Base-by-base conservation (phyloP, 139 green algal genomes). In the Chlorella sp. region DNA sequence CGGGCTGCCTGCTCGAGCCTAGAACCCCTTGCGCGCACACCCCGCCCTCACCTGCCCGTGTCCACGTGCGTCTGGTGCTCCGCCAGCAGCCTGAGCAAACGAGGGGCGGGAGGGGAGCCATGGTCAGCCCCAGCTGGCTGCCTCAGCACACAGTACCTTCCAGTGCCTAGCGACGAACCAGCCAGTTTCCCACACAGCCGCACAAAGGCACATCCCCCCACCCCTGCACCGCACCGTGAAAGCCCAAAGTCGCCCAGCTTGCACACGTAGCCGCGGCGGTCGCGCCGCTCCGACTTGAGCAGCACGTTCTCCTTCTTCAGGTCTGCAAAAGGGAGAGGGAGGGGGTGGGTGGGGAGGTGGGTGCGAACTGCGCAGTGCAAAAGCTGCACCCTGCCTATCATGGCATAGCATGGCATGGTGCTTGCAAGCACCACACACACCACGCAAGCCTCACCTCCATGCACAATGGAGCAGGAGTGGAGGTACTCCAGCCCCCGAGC, bases 181-280 rank as follows among this genome's bases (percentile, higher is more conserved):
- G n/a, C n/a, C n/a, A n/a, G n/a, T n/a, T n/a, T n/a, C n/a, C n/a
- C n/a, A n/a, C n/a, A n/a, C n/a, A n/a, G n/a, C n/a, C n/a, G n/a
- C n/a, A n/a, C n/a, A n/a, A n/a, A n/a, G n/a, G n/a, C 51, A 60
- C 51, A 20, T 21, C 11, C 51, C 18, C 9, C 51, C 11, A 60
- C 13, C 51, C 44, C 51, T 21, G 2, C 2, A 15, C 51, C 51
- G 51, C 51, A 60, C 51, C 51, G 12, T 12, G 32, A 28, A 15
- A 73, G 67, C 32, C 67, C 67, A 73, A 73, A 73, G 67, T 73
- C 67, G 13, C 23, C 32, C 32, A 73, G 67, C 67, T 73, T 73
- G 67, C 32, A 47, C 67, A 73, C 67, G 34, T 73, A 73, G 5
- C 67, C 67, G 15, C 67, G 67, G 25, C 32, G 18, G 67, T 73